Percentiles rank a stretch among this genome's conserved stretches.
These are phyloP conservation scores for Solanum chmielewskii DNA, from an alignment of 257 asterid genomes.

Conservation along the genomic window DNA sequence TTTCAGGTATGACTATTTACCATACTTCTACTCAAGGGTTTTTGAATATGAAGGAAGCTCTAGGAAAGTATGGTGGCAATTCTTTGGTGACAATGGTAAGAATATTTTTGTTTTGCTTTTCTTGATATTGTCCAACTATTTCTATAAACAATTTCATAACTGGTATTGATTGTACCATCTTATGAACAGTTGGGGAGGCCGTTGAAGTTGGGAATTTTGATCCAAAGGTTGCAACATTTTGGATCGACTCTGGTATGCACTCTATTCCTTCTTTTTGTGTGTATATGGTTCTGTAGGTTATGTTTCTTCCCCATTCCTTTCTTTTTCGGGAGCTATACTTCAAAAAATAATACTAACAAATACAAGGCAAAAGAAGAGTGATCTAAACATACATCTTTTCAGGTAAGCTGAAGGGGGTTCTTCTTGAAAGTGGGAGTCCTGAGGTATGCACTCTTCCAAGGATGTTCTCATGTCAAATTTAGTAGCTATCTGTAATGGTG, in stretches of 20 bases:
- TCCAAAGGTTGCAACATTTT: constrained; percentile 90
- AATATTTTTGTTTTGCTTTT: neutral
- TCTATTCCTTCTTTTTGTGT: neutral
- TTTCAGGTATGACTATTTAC: constrained; percentile 83
- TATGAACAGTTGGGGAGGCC: constrained; percentile 70
- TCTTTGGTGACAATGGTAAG: constrained; percentile 87
- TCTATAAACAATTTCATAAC: neutral
- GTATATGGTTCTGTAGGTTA: neutral
- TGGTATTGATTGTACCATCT: constrained; percentile 9
- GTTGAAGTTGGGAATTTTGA: constrained; percentile 45
- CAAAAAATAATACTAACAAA: neutral
- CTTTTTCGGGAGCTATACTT: neutral
- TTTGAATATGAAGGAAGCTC: constrained; percentile 93
- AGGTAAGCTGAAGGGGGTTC: constrained; percentile 84
- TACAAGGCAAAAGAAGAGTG: neutral
- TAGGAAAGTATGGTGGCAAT: constrained; percentile 98
- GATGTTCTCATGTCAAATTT: neutral
- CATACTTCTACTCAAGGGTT: constrained; percentile 88
- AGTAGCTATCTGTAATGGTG: neutral
- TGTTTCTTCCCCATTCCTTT: neutral
- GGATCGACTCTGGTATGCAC: constrained; percentile 73
- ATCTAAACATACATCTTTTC: constrained; percentile 12
- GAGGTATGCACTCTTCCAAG: constrained; percentile 43
- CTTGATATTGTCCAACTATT: neutral
- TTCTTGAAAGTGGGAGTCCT: constrained; percentile 92